A percentile compares a stretch with the other conserved stretches of the same genome.
phyloP scores from a whole-genome alignment of 225 moss, liverwort and hornwort species.

The Ulota crispa region DNA sequence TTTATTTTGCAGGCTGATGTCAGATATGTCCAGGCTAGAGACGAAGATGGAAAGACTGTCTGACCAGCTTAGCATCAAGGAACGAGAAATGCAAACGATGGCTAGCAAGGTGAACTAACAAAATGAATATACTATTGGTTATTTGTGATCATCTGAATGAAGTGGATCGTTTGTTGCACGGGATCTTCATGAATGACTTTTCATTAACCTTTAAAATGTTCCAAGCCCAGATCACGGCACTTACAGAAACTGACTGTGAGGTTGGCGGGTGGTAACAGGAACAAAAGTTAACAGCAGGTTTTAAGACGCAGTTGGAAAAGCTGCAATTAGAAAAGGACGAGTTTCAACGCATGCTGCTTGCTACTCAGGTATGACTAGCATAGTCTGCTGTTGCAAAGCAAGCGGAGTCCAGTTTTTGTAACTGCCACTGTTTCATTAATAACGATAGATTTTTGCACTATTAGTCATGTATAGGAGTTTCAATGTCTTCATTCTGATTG shows the following conservation, averaged over 20 bases:
- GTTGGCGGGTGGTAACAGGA: constrained; percentile 50
- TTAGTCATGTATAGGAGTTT: background rate
- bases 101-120: constrained; percentile 64
- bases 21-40: constrained; percentile 93
- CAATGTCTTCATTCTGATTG: constrained; percentile 1
- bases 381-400: constrained; percentile 11
- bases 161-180: background rate
- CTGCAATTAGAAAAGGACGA: constrained; percentile 86
- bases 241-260: constrained; percentile 8
- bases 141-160: constrained; percentile 15
- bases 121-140: background rate
- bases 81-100: constrained; percentile 82
- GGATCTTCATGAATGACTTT: background rate
- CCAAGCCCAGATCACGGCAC: constrained; percentile 9
- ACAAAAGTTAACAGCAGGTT: constrained; percentile 71
- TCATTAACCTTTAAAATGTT: background rate
- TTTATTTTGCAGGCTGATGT: constrained; percentile 64
- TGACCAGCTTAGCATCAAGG: constrained; percentile 72
- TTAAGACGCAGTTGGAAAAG: constrained; percentile 80
- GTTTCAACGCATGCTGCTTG: constrained; percentile 78
- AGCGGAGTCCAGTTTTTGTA: constrained; percentile 5
- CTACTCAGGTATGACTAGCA: constrained; percentile 61
- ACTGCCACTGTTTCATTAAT: background rate
- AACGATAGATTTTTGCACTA: background rate
- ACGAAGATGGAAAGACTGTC: constrained; percentile 83